A percentile compares a stretch with the other conserved stretches of the same genome.
Conservation (phyloP, 1,139 yeast species). For the Kodamaea sp. region DNA sequence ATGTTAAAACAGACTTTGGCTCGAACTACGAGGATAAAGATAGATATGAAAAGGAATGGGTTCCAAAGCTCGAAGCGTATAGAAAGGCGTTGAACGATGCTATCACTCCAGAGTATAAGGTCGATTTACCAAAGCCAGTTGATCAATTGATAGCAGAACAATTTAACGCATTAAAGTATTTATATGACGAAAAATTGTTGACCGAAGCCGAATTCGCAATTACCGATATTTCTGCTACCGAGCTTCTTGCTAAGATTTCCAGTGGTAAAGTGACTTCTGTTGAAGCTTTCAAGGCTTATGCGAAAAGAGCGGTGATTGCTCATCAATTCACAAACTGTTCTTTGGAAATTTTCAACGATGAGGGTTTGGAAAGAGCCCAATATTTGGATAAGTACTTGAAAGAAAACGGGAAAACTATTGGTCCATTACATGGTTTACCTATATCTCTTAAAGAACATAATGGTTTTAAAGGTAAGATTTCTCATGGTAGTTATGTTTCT, state of each 20-base stretch:
- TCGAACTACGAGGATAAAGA: constrained; percentile 36
- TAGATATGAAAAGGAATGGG: constrained; percentile 32
- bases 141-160: constrained; percentile 36
- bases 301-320: constrained; percentile 55
- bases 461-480: constrained; percentile 51
- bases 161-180: constrained; percentile 45
- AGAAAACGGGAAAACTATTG: constrained; percentile 56
- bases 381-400: constrained; percentile 49
- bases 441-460: constrained; percentile 73
- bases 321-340: constrained; percentile 61
- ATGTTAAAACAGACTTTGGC: constrained; percentile 32
- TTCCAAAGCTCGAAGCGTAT: constrained; percentile 52
- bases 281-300: constrained; percentile 46
- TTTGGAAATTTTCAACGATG: constrained; percentile 54
- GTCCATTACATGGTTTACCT: constrained; percentile 81
- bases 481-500: constrained; percentile 64
- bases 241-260: constrained; percentile 35
- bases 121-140: constrained; percentile 40
- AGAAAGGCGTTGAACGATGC: constrained; percentile 39
- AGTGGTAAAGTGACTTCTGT: constrained; percentile 39
- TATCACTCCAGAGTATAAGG: constrained; percentile 39
- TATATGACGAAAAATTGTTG: constrained; percentile 42
- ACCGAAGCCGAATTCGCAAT: constrained; percentile 43
- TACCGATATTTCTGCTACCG: constrained; percentile 42
- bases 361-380: constrained; percentile 53